These are phyloP conservation scores for Metschnikowia baotianmanensis DNA, from an alignment of 805 yeast genomes.

Conservation along the genomic window DNA sequence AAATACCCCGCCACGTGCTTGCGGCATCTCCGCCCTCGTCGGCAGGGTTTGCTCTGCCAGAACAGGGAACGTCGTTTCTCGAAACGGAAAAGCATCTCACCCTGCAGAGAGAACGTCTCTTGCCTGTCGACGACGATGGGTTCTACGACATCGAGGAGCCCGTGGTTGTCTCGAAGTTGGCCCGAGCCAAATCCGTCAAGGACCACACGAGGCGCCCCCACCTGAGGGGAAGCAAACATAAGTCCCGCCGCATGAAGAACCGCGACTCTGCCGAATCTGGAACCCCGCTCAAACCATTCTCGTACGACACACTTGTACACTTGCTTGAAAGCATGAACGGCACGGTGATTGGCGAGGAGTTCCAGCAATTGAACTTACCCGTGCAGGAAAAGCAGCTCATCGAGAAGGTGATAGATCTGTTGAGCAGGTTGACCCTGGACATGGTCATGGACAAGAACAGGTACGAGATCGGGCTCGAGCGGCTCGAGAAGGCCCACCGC, in stretches of 20 bases:
- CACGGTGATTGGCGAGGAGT: conserved; percentile 65
- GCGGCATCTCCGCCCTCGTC: too few species aligned
- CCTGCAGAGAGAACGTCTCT: neutral
- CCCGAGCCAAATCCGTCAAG: conserved; percentile 34
- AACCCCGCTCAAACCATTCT: conserved; percentile 33
- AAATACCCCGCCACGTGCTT: too few species aligned
- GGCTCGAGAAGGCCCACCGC: conserved; percentile 78
- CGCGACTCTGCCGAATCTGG: conserved; percentile 6
- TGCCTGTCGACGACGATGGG: conserved; percentile 23
- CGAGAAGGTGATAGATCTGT: conserved; percentile 82
- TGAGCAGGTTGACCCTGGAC: conserved; percentile 83
- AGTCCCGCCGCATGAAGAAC: conserved; percentile 16
- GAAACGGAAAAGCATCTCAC: neutral
- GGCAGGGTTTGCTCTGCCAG: too few species aligned
- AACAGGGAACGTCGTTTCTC: neutral
- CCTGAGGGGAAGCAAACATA: conserved; percentile 22
- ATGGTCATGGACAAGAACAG: conserved; percentile 84
- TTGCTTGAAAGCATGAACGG: conserved; percentile 59
- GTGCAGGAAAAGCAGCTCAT: conserved; percentile 72
- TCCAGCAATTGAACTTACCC: conserved; percentile 70
- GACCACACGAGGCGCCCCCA: conserved; percentile 24
- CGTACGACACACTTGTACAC: conserved; percentile 46
- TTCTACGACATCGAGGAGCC: conserved; percentile 40
- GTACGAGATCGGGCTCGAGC: conserved; percentile 72
- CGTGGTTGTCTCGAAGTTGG: conserved; percentile 29